These are phyloP conservation scores for Corchorus capsularis DNA, from an alignment of 345 rosid genomes.

Conservation along the genomic window DNA sequence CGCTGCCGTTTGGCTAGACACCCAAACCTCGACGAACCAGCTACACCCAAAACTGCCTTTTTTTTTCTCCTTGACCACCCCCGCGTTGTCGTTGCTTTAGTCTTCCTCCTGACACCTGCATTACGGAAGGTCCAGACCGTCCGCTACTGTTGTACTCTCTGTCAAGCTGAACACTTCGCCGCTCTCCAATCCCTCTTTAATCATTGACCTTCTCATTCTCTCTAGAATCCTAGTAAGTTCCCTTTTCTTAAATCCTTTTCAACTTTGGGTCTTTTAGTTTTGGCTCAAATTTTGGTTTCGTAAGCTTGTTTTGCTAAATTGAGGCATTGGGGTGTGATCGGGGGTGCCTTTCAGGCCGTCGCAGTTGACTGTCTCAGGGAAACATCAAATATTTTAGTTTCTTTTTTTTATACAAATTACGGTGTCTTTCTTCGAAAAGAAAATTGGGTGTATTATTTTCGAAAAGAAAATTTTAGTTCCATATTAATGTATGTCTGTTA, in stretches of 20 bases:
- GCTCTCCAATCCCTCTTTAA: conserved; percentile 90
- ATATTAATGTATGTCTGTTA: too few relatives aligned
- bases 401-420: neutral
- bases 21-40: too few relatives aligned
- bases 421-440: neutral
- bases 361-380: neutral
- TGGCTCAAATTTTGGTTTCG: neutral
- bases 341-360: conserved; percentile 5
- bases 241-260: neutral
- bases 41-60: too few relatives aligned
- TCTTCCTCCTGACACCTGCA: conserved; percentile 87
- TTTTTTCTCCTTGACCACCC: too few relatives aligned
- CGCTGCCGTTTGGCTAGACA: too few relatives aligned
- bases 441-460: conserved; percentile 1
- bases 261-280: neutral
- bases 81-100: conserved; percentile 78
- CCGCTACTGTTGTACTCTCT: too few relatives aligned
- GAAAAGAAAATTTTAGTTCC: too few relatives aligned
- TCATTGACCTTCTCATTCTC: conserved; percentile 95
- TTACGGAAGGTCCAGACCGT: conserved; percentile 99
- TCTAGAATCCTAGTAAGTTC: conserved; percentile 85
- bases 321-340: conserved; percentile 13
- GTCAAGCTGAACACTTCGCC: conserved; percentile 99
- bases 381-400: neutral
- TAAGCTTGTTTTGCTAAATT: neutral